Conservation (phyloP, 768 basidiomycete species). For the Crepidotus variabilis region DNA sequence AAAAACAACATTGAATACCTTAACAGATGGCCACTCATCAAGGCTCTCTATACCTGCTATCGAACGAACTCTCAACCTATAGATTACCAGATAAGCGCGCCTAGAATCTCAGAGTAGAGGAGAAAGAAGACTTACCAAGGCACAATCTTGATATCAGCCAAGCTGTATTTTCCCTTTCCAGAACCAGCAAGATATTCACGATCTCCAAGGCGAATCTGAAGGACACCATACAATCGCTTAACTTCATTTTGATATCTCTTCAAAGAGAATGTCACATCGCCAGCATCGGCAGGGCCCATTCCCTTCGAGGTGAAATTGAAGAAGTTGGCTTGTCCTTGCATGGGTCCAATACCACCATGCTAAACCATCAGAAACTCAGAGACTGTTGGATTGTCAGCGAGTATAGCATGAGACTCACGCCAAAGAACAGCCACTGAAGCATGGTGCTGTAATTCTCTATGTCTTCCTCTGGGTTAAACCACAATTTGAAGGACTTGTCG, state of each 20-base stretch:
- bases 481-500: slow-evolving; percentile 71
- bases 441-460: slow-evolving; percentile 65
- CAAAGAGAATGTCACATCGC: too few relatives aligned
- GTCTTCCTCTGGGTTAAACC: slow-evolving; percentile 50
- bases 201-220: slow-evolving; percentile 69
- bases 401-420: slow-evolving; percentile 42
- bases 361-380: too few relatives aligned
- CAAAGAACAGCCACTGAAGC: slow-evolving; percentile 87
- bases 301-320: slow-evolving; percentile 75
- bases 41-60: too few relatives aligned
- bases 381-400: too few relatives aligned
- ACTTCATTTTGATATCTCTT: slow-evolving; percentile 80
- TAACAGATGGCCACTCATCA: too few relatives aligned
- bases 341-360: slow-evolving; percentile 84
- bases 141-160: slow-evolving; percentile 70
- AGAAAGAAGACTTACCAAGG: too few relatives aligned
- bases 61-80: too few relatives aligned
- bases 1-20: too few relatives aligned
- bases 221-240: too few relatives aligned
- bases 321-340: slow-evolving; percentile 86
- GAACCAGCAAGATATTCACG: slow-evolving; percentile 84
- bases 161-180: slow-evolving; percentile 57
- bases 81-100: too few relatives aligned
- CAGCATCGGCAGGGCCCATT: too few relatives aligned
- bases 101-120: too few relatives aligned